Conservation (phyloP, 2,329 filamentous ascomycete genomes). For the Scopulariopsis brevicaulis region DNA sequence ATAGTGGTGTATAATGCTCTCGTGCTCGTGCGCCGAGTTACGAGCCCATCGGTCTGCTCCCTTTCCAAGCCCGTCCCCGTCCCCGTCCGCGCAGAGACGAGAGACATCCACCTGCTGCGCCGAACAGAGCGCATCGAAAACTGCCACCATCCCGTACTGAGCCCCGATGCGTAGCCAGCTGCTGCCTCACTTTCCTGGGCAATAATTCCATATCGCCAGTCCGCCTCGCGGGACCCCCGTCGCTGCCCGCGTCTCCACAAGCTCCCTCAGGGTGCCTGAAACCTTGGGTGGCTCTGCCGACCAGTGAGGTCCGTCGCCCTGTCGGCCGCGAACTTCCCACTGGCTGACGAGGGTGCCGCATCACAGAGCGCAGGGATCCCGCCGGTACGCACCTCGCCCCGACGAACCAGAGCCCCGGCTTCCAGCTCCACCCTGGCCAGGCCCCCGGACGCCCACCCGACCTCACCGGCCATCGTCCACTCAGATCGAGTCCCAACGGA, state of each 20-base stretch:
- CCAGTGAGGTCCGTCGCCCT: background rate
- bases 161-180: background rate
- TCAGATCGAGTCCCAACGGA: background rate
- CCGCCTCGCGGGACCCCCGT: background rate
- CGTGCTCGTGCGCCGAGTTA: background rate
- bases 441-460: background rate
- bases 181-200: background rate
- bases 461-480: constrained; percentile 1
- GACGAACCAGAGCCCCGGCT: constrained; percentile 1
- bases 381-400: background rate
- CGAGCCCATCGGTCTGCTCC: background rate
- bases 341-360: background rate
- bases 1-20: background rate
- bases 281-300: background rate
- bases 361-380: background rate
- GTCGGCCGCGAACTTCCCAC: background rate
- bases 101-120: background rate
- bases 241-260: background rate
- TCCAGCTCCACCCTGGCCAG: background rate
- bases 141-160: background rate
- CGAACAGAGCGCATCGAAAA: too few relatives aligned
- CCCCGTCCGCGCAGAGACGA: background rate
- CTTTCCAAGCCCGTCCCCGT: background rate
- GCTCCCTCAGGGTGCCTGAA: background rate
- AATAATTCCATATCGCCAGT: background rate